These are phyloP conservation scores for Nevesoporus exiguus DNA, from an alignment of 768 basidiomycete species.

Conservation along the genomic window DNA sequence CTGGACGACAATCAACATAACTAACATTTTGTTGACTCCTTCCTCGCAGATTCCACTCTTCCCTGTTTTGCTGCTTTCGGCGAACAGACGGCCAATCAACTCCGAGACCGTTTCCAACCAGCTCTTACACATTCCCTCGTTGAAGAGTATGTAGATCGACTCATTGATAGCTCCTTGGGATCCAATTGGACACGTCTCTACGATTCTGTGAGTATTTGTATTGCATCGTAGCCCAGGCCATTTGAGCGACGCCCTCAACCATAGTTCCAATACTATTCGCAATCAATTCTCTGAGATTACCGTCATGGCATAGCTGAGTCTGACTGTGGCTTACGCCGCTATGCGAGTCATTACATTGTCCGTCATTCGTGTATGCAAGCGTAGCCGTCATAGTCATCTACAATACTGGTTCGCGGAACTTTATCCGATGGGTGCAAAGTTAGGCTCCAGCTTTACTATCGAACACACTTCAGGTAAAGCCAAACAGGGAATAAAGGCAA, in stretches of 20 bases:
- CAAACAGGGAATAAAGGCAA: not conserved
- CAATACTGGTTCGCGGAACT: not conserved
- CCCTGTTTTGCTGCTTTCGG: conserved; percentile 91
- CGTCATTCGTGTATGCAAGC: not conserved
- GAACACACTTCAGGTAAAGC: not conserved
- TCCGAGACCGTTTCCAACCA: conserved; percentile 93
- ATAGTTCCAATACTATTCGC: conserved; percentile 92
- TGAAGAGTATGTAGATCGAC: conserved; percentile 82
- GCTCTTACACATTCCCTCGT: conserved; percentile 80
- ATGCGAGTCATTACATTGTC: not conserved
- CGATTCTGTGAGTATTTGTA: conserved; percentile 67
- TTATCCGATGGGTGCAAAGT: not conserved
- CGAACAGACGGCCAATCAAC: conserved; percentile 82
- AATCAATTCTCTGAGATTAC: conserved; percentile 66
- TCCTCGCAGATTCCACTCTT: conserved; percentile 67
- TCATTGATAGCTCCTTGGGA: conserved; percentile 87
- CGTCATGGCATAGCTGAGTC: not conserved
- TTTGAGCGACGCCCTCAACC: conserved; percentile 1
- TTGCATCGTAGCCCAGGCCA: not conserved
- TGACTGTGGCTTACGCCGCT: not conserved
- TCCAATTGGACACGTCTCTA: conserved; percentile 95
- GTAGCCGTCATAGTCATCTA: conserved; percentile 1
- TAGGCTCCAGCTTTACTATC: not conserved
- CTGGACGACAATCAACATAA: conserved; percentile 4
- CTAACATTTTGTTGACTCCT: conserved; percentile 2